Conservation (phyloP, 768 basidiomycete species). For the Albatrellus ellisii region DNA sequence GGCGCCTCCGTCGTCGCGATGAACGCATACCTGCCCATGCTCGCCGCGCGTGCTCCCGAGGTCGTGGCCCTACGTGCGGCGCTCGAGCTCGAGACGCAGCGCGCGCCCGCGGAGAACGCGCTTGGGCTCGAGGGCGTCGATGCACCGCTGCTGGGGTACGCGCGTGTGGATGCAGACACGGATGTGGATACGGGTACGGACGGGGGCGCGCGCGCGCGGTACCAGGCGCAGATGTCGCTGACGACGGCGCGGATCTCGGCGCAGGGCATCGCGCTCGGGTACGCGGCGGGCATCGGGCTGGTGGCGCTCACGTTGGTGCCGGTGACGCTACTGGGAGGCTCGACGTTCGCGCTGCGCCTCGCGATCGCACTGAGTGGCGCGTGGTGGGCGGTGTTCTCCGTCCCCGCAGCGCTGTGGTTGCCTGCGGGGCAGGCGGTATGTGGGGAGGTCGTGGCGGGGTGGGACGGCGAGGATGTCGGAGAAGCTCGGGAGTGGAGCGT, state of each 20-base stretch:
- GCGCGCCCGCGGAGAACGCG: neutral
- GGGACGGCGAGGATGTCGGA: neutral
- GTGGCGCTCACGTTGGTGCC: constrained; percentile 70
- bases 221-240: constrained; percentile 48
- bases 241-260: constrained; percentile 78
- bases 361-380: constrained; percentile 77
- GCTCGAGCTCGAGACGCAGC: neutral
- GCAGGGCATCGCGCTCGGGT: constrained; percentile 76
- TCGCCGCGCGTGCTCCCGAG: constrained; percentile 55
- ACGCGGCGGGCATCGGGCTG: constrained; percentile 67
- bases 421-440: constrained; percentile 27
- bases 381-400: constrained; percentile 79
- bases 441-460: constrained; percentile 6
- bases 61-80: constrained; percentile 23
- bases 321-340: constrained; percentile 57
- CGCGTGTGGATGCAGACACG: neutral
- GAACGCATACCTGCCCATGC: constrained; percentile 76
- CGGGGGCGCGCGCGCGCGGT: constrained; percentile 12
- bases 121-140: neutral
- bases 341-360: constrained; percentile 65
- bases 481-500: constrained; percentile 27
- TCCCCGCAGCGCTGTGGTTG: constrained; percentile 69
- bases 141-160: neutral
- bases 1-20: constrained; percentile 80
- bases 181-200: neutral